These are phyloP conservation scores for Echeveria elegans DNA, from an alignment of 164 flowering plant species.

Conservation along the genomic window DNA sequence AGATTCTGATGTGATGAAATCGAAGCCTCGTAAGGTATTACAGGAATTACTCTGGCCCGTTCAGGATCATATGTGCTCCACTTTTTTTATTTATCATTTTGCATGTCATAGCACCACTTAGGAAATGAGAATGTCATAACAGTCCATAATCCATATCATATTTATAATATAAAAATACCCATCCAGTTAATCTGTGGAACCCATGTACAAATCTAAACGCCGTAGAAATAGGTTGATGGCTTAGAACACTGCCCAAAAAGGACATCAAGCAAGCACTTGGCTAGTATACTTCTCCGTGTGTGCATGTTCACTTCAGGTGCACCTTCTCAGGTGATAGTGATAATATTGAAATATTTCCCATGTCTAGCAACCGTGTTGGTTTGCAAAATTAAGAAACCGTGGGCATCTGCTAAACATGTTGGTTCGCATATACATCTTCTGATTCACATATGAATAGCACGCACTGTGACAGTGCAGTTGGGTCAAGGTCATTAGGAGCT, in stretches of 20 bases:
- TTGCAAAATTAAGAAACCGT: background rate
- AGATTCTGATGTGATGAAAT: constrained; percentile 94
- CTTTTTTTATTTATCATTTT: background rate
- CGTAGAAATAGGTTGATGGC: background rate
- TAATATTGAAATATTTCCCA: background rate
- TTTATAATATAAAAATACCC: background rate
- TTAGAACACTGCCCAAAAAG: no score
- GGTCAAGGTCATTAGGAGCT: no score
- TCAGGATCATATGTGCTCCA: background rate
- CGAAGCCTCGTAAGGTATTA: constrained; percentile 92
- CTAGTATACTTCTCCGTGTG: no score
- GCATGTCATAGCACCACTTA: background rate
- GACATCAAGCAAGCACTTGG: no score
- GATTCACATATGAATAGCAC: no score
- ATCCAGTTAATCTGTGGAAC: background rate
- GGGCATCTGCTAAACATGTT: no score
- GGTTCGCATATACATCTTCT: no score
- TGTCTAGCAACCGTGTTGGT: background rate
- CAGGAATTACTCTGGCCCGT: background rate
- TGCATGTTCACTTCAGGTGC: no score
- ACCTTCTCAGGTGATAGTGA: no score
- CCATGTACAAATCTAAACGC: background rate
- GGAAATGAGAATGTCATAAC: background rate
- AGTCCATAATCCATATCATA: background rate
- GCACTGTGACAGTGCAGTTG: no score